Base-by-base conservation (phyloP, 139 green algal species). In the Picochlorum costavermella region DNA sequence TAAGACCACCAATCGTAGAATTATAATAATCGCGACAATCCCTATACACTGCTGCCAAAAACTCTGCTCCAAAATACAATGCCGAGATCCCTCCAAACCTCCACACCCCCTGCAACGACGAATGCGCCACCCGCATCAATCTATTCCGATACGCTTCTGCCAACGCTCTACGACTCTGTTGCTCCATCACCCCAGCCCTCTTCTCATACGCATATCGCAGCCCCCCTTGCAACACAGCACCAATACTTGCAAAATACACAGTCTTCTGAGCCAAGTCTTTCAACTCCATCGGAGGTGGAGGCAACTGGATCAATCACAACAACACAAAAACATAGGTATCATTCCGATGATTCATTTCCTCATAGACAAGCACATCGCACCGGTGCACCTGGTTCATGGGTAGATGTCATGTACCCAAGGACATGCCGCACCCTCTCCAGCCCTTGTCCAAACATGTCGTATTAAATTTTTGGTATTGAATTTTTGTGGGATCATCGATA, bases 61-160 rank as follows among this genome's bases (percentile, higher is more conserved):
- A 43, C 37, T 82, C 64, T 23, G 63, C 61, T 30, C 65, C 66
- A 43, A 63, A 81, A n/a, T 79, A 82, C 16, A 71, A 30, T 2
- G 62, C 75, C 2, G 73, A 62, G 12, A 82, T 28, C 23, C 53
- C 30, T 25, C 73, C 72, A 62, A 82, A 74, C 4, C 62, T 53
- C 12, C 77, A 8, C 6, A 62, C 63, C 2, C 67, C 68, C 6
- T 59, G 75, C 6, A 78, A 9, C 8, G 37, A 51, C 1, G 36
- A 30, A 31, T 79, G 67, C 2, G 23, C 49, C 8, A 79, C 28
- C 14, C 70, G 56, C 2, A 36, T 26, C 26, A 79, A 17, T 9
- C 73, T 66, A 55, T 72, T 64, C 36, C 62, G 72, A 16, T 79
- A 53, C 16, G 45, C 63, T 13, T 79, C 73, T 10, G 73, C 73